phyloP scores from a whole-genome alignment of 768 basidiomycete species.

The Lactarius indigo region DNA sequence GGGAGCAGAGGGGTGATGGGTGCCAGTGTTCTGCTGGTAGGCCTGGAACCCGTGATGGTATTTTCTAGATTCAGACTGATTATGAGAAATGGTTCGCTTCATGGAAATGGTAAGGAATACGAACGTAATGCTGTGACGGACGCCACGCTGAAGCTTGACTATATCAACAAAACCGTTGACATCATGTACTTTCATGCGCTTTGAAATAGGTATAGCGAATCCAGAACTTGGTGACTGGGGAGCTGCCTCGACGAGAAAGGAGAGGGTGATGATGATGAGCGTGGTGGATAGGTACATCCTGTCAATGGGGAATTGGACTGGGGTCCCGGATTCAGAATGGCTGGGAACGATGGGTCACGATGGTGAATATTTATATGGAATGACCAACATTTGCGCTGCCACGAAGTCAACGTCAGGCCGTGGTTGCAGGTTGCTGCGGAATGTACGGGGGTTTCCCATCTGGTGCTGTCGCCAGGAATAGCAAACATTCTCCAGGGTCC shows the following conservation, averaged over 20 bases:
- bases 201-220: slow-evolving; percentile 4
- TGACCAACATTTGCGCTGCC: no score
- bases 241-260: neutral
- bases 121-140: neutral
- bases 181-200: neutral
- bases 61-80: slow-evolving; percentile 1
- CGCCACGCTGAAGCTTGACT: neutral
- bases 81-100: neutral
- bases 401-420: no score
- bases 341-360: no score
- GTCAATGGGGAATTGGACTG: no score
- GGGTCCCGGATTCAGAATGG: no score
- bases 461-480: no score
- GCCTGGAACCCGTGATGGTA: neutral
- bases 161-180: neutral
- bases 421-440: no score
- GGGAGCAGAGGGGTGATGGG: neutral
- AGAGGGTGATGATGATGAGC: neutral
- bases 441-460: no score
- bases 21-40: slow-evolving; percentile 8
- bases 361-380: no score
- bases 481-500: no score
- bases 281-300: neutral
- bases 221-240: neutral
- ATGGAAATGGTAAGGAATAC: neutral